These are phyloP conservation scores for Magnaporthiopsis rhizophila DNA, from an alignment of 2,329 filamentous ascomycete species.

Conservation along the genomic window DNA sequence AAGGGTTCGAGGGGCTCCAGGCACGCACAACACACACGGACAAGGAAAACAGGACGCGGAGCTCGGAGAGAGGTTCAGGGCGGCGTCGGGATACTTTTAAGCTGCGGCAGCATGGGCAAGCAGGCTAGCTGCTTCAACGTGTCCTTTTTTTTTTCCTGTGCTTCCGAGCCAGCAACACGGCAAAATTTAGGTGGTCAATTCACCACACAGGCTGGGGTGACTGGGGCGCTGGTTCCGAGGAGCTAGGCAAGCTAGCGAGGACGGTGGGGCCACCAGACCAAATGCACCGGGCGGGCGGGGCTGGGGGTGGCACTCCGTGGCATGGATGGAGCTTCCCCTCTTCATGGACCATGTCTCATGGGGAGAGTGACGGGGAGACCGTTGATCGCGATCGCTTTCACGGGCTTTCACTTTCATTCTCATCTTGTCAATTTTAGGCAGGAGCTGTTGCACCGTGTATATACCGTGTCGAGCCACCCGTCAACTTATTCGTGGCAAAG, in stretches of 20 bases:
- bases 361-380: too few relatives aligned
- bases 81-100: slow-evolving; percentile 6
- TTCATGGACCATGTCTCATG: background rate
- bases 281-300: background rate
- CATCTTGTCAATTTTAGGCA: too few relatives aligned
- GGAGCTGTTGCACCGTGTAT: too few relatives aligned
- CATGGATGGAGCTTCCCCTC: background rate
- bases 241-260: background rate
- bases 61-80: background rate
- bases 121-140: slow-evolving; percentile 4
- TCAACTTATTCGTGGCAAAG: background rate
- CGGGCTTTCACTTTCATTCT: too few relatives aligned
- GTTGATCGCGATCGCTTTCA: too few relatives aligned
- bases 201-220: background rate
- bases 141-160: slow-evolving; percentile 8
- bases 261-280: slow-evolving; percentile 3
- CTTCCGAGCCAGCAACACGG: background rate
- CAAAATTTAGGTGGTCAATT: slow-evolving; percentile 10
- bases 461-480: too few relatives aligned
- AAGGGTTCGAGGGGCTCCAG: too few relatives aligned
- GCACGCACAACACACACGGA: too few relatives aligned
- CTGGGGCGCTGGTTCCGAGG: slow-evolving; percentile 5
- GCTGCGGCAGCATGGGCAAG: background rate
- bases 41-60: background rate
- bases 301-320: background rate